Percentiles rank a stretch among this genome's conserved stretches.
These are phyloP conservation scores for Moesziomyces antarcticus DNA, from an alignment of 1,284 basidiomycete species.

Conservation along the genomic window DNA sequence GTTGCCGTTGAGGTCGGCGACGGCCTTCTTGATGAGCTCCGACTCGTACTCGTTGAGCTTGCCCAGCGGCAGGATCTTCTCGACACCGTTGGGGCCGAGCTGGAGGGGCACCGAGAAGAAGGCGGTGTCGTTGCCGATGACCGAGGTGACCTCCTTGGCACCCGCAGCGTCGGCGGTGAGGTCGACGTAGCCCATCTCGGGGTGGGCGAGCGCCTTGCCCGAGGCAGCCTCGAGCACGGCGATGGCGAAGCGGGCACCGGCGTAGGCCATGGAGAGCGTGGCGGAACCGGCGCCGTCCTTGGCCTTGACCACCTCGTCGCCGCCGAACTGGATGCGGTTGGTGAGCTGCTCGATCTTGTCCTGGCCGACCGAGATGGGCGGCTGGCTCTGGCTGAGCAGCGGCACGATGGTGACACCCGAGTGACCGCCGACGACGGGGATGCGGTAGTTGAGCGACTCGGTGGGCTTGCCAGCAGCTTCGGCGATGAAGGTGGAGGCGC, in stretches of 20 bases:
- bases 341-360: constrained; percentile 76
- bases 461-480: constrained; percentile 79
- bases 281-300: constrained; percentile 90
- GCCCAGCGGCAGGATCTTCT: constrained; percentile 72
- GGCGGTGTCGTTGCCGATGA: constrained; percentile 57
- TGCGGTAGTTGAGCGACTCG: constrained; percentile 71
- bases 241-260: constrained; percentile 65
- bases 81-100: constrained; percentile 69
- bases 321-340: constrained; percentile 89
- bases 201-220: constrained; percentile 53
- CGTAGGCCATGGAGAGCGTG: constrained; percentile 92
- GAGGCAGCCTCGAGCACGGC: constrained; percentile 62
- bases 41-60: constrained; percentile 71
- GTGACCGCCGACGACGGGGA: constrained; percentile 96
- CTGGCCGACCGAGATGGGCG: constrained; percentile 56
- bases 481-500: constrained; percentile 92
- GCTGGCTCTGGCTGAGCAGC: constrained; percentile 81
- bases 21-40: constrained; percentile 70
- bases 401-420: constrained; percentile 96
- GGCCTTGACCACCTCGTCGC: constrained; percentile 89
- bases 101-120: constrained; percentile 66
- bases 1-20: constrained; percentile 71
- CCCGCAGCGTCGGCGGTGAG: constrained; percentile 57
- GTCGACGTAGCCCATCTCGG: constrained; percentile 66
- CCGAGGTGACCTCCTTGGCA: constrained; percentile 54